Percentiles rank a stretch among this genome's conserved stretches.
These are phyloP conservation scores for Coemansia sp. DNA, from an alignment of 192 early-diverging fungal genomes.

Conservation along the genomic window DNA sequence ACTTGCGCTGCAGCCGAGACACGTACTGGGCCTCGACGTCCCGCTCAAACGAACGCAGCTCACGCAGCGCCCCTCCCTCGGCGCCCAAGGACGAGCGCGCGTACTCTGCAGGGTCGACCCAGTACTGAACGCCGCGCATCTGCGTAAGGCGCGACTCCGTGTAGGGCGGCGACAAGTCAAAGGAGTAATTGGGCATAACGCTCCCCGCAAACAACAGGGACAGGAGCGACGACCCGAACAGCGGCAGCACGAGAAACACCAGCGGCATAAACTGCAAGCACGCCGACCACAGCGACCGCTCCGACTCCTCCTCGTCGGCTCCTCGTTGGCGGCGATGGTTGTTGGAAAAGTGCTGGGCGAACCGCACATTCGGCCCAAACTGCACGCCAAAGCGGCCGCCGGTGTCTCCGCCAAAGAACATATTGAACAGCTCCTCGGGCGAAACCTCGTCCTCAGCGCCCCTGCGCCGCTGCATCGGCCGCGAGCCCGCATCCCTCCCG, in stretches of 20 bases:
- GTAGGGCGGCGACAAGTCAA: constrained; percentile 56
- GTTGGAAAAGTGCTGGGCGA: constrained; percentile 16
- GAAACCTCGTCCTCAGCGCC: constrained; percentile 69
- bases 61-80: constrained; percentile 34
- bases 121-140: constrained; percentile 70
- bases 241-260: constrained; percentile 71
- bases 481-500: constrained; percentile 21
- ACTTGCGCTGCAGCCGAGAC: constrained; percentile 61
- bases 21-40: constrained; percentile 71
- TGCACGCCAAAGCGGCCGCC: constrained; percentile 55
- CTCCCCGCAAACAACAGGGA: constrained; percentile 40
- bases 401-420: constrained; percentile 79
- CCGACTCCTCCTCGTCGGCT: constrained; percentile 9
- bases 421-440: constrained; percentile 94
- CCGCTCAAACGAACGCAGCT: constrained; percentile 67
- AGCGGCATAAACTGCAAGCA: constrained; percentile 78
- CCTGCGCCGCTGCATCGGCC: constrained; percentile 5
- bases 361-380: constrained; percentile 32
- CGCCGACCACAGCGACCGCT: constrained; percentile 36
- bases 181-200: constrained; percentile 61
- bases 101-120: constrained; percentile 66
- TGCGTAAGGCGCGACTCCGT: constrained; percentile 57
- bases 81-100: constrained; percentile 21
- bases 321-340: constrained; percentile 47
- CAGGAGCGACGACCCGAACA: constrained; percentile 67